Evolutionary conservation across 2,329 filamentous ascomycete species (phyloP).

Genomic region (Colletotrichum salicis): DNA sequence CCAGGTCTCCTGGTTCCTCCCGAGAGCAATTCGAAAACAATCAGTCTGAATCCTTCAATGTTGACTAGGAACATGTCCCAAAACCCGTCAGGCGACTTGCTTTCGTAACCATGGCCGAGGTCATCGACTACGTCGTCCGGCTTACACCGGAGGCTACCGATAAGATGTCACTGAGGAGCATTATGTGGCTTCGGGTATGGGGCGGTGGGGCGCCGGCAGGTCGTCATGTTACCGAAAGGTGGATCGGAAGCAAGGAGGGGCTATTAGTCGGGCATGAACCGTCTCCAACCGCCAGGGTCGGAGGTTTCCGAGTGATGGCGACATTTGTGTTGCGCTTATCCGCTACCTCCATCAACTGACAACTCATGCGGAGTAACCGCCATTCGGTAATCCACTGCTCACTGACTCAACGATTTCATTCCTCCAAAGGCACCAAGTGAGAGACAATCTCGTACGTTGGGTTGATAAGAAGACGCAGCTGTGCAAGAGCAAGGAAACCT

Average conservation of each 20-base stretch:
- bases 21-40: not conserved
- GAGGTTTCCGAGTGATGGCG: conserved; percentile 25
- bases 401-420: not conserved
- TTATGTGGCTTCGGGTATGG: not conserved
- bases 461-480: not conserved
- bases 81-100: not conserved
- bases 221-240: not conserved
- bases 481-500: no score
- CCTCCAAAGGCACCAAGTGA: not conserved
- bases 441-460: not conserved
- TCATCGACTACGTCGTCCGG: not conserved
- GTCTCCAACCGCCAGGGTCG: conserved; percentile 7
- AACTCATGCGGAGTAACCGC: conserved; percentile 15
- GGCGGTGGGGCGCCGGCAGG: not conserved
- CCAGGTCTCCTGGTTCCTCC: not conserved
- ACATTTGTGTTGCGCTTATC: conserved; percentile 21
- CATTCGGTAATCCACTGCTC: not conserved
- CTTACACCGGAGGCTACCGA: not conserved
- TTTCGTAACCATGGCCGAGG: not conserved
- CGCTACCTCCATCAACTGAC: not conserved
- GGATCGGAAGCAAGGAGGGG: not conserved
- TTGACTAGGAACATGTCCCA: not conserved
- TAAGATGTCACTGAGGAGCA: not conserved
- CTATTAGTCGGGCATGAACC: not conserved
- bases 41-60: not conserved